Conservation (phyloP, 306 rosid genomes). For the Vigna trinervia region DNA sequence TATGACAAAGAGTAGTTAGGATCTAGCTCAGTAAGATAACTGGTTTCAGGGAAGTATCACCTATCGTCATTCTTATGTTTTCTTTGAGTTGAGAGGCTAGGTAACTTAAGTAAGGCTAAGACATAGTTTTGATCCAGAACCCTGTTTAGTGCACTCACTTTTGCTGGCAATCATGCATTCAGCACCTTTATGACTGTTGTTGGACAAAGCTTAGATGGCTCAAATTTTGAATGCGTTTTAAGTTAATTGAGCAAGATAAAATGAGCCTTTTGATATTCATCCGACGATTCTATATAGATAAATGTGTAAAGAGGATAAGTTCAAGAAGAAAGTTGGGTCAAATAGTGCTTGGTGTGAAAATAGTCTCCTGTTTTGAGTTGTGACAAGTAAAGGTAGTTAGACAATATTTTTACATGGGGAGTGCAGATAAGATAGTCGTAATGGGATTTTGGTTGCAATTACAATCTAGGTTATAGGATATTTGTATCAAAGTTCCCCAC, state of each 20-base stretch:
- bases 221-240: not conserved
- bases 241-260: not conserved
- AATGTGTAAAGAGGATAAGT: not conserved
- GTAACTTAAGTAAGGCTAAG: not conserved
- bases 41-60: not conserved
- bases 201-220: not conserved
- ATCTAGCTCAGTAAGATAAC: not conserved
- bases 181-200: not conserved
- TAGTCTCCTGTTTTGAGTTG: not conserved
- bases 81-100: not conserved
- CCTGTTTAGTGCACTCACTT: not conserved
- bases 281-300: not conserved
- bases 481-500: slow-evolving; percentile 3
- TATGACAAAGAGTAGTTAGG: not conserved
- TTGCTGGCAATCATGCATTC: not conserved
- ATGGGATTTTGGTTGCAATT: slow-evolving; percentile 4
- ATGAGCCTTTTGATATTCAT: not conserved
- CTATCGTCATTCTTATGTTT: not conserved
- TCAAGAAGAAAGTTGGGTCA: not conserved
- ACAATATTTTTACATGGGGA: not conserved
- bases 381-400: not conserved
- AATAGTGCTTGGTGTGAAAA: not conserved
- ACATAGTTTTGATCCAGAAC: not conserved
- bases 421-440: not conserved
- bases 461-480: not conserved